These are phyloP conservation scores for Cutaneotrichosporon cyanovorans DNA, from an alignment of 1,284 basidiomycete genomes.

Conservation along the genomic window DNA sequence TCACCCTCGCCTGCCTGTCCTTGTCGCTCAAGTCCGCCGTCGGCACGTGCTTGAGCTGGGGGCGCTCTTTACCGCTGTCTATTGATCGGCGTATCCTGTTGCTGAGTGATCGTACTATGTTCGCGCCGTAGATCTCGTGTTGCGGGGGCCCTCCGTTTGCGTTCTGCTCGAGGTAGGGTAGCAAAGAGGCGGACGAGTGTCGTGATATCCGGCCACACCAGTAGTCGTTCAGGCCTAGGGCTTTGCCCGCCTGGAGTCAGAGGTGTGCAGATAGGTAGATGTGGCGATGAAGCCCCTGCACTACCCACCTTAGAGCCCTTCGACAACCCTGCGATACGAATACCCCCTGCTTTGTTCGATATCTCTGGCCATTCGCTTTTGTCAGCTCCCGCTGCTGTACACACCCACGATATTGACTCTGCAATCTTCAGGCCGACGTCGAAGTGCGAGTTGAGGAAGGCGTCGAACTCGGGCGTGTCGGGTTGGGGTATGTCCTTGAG, in stretches of 20 bases:
- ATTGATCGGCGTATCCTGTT: neutral
- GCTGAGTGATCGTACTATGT: neutral
- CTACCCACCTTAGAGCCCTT: slow-evolving; percentile 9
- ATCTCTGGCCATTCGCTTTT: slow-evolving; percentile 23
- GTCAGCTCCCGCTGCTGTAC: neutral
- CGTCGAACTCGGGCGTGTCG: slow-evolving; percentile 19
- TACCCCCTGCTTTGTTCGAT: slow-evolving; percentile 17
- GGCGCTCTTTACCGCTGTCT: neutral
- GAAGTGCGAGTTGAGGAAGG: slow-evolving; percentile 30
- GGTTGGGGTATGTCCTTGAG: slow-evolving; percentile 30
- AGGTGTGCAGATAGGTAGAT: neutral
- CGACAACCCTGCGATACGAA: slow-evolving; percentile 23
- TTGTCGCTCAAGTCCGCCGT: slow-evolving; percentile 17
- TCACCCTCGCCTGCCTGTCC: slow-evolving; percentile 25
- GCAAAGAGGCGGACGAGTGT: neutral
- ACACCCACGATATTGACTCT: slow-evolving; percentile 28
- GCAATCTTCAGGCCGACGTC: slow-evolving; percentile 21
- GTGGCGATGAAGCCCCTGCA: neutral
- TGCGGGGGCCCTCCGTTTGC: neutral
- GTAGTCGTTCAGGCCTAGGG: slow-evolving; percentile 27
- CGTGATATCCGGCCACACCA: slow-evolving; percentile 31
- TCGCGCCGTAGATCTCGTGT: neutral
- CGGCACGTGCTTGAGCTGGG: neutral
- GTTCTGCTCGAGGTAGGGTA: neutral
- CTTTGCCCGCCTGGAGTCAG: slow-evolving; percentile 24